Base-by-base conservation (phyloP, 495 filamentous ascomycete genomes). In the Aspergillus ellipticus region DNA sequence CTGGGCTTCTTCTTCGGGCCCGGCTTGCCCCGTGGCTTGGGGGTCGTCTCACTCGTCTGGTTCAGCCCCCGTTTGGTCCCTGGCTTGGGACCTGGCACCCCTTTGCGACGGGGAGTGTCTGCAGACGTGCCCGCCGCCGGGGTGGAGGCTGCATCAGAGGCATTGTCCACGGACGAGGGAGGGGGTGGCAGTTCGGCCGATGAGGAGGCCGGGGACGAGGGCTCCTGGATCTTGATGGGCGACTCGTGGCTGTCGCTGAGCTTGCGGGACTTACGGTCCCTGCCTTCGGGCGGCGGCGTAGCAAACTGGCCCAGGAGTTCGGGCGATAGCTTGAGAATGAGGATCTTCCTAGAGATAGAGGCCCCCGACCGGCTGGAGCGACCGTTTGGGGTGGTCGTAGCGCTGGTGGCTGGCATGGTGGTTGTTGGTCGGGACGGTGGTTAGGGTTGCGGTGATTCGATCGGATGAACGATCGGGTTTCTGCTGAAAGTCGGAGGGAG, bases 1-100 rank as follows among this genome's bases (percentile, higher is more conserved):
- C 84, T 85, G 61, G 88, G 85, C 72, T 93, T 92, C 82, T 96
- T 97, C 82, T 97, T 97, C 0, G 93, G 91, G 16, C 91, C 91
- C 6, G 94, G 92, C 76, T 96, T 92, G 53, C 89, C 88, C 59
- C 88, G 75, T 33, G 85, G 79, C 73, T 89, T 90, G 22, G 85
- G 75, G 13, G 75, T 62, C 7, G 77, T 68, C 58, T 88, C 82
- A 42, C 75, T 76, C 35, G 75, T 80, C 61, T 85, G 80, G 17
- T 78, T 76, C 62, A 82, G 77, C 64, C 74, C 75, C 67, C 87
- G 73, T 69, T 88, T 88, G 50, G 66, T 70, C 20, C 82, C 82
- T 16, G 80, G 69, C 66, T 82, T 86, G 15, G 79, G 75, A 29
- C 78, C 80, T 49, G 79, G 72, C 28, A 80, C 67, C 59, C 85